Evolutionary conservation across 2,329 filamentous ascomycete genomes (phyloP).

Genomic region (Sclerotinia glacialis): DNA sequence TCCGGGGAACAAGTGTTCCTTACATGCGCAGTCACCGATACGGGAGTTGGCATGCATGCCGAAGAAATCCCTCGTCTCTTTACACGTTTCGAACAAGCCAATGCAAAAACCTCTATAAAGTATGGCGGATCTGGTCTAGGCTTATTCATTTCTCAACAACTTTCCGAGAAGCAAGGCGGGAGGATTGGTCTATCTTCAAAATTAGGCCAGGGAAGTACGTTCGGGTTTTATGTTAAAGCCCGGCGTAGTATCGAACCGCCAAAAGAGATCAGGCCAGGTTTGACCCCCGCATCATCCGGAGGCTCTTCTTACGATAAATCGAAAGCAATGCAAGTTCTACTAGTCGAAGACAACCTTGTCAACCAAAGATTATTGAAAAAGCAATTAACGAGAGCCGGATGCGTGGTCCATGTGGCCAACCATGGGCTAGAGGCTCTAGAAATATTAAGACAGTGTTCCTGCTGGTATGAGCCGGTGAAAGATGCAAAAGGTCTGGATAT

Average conservation of each 20-base stretch:
- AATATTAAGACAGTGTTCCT: constrained; percentile 28
- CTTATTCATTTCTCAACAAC: constrained; percentile 72
- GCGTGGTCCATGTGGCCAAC: constrained; percentile 49
- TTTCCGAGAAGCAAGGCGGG: constrained; percentile 74
- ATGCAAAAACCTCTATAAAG: constrained; percentile 68
- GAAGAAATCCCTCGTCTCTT: constrained; percentile 73
- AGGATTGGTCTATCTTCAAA: constrained; percentile 69
- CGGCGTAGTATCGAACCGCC: constrained; percentile 23
- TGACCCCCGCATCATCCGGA: neutral
- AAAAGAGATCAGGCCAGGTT: neutral
- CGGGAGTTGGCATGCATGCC: constrained; percentile 67
- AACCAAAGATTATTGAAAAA: constrained; percentile 56
- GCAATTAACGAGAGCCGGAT: constrained; percentile 47
- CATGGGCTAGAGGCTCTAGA: constrained; percentile 57
- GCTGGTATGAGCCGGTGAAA: constrained; percentile 31
- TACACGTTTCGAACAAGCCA: constrained; percentile 75
- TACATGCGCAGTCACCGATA: constrained; percentile 72
- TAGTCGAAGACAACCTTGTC: constrained; percentile 61
- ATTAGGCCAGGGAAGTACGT: constrained; percentile 66
- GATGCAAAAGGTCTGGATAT: constrained; percentile 49
- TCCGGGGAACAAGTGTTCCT: constrained; percentile 58
- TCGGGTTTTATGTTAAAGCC: constrained; percentile 71
- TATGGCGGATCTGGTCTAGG: constrained; percentile 79
- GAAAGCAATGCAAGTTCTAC: constrained; percentile 43
- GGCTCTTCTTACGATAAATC: constrained; percentile 53